Conservation (phyloP, 2,329 filamentous ascomycete species). For the Cladosporium sp. region DNA sequence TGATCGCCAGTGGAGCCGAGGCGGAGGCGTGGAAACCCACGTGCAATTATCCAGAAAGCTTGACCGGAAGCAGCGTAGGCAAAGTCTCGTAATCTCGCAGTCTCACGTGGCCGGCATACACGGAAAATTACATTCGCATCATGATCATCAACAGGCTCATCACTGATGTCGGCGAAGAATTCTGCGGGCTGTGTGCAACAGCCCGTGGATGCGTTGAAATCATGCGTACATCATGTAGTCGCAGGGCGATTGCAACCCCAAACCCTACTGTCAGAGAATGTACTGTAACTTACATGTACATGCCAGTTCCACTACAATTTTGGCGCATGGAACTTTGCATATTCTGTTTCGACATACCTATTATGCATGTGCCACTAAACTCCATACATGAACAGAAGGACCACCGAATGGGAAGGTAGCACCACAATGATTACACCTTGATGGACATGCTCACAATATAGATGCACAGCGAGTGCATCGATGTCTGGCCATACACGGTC, state of each 20-base stretch:
- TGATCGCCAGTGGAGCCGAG: slow-evolving; percentile 1
- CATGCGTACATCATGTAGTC: background rate
- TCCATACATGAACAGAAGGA: background rate
- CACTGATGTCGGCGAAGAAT: background rate
- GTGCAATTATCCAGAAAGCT: background rate
- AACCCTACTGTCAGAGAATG: background rate
- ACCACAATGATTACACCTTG: slow-evolving; percentile 3
- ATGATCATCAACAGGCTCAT: background rate
- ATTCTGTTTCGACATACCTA: too few species aligned
- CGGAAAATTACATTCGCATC: background rate
- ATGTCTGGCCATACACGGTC: too few species aligned
- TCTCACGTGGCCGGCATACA: too few species aligned
- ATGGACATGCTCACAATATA: background rate
- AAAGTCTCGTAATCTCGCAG: too few species aligned
- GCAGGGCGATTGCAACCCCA: background rate
- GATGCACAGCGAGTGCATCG: background rate
- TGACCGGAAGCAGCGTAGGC: background rate
- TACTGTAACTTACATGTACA: too few species aligned
- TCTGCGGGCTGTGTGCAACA: too few species aligned
- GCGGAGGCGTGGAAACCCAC: background rate
- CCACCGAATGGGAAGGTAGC: background rate
- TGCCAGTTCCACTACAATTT: too few species aligned
- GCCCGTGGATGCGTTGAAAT: too few species aligned
- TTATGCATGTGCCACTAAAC: too few species aligned
- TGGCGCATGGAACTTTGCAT: too few species aligned